A percentile compares a stretch with the other conserved stretches of the same genome.
These are phyloP conservation scores for Sclerotinia spermophila DNA, from an alignment of 2,329 filamentous ascomycete genomes.

Conservation along the genomic window DNA sequence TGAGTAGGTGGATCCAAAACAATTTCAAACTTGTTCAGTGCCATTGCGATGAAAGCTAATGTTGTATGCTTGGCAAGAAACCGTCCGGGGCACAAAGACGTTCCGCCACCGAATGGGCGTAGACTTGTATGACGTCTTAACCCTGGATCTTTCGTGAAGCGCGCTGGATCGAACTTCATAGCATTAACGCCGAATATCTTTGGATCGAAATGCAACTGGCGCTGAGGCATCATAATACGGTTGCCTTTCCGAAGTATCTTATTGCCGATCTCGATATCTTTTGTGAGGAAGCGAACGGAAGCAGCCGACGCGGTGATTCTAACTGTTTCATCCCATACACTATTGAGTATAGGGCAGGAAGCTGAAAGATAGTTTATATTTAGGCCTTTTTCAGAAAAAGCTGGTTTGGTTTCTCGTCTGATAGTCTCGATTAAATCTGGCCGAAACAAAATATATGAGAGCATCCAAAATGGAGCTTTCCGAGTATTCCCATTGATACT, in stretches of 20 bases:
- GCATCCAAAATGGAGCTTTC: conserved; percentile 19
- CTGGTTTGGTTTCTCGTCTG: conserved; percentile 1
- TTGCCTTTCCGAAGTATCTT: conserved; percentile 15
- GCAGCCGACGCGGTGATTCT: neutral
- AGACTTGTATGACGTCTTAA: neutral
- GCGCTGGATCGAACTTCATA: neutral
- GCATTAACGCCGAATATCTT: neutral
- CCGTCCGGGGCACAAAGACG: conserved; percentile 15
- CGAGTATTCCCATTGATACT: conserved; percentile 14
- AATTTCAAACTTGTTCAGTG: conserved; percentile 12
- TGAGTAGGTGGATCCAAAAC: neutral
- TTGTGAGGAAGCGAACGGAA: conserved; percentile 12
- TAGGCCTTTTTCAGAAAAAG: neutral
- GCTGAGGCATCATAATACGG: conserved; percentile 11
- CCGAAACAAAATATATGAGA: conserved; percentile 10
- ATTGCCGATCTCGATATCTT: conserved; percentile 1
- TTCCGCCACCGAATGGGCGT: conserved; percentile 19
- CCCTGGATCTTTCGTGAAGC: conserved; percentile 6
- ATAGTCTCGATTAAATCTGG: neutral
- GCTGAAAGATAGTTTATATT: neutral
- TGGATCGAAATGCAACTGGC: conserved; percentile 14
- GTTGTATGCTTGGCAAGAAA: conserved; percentile 12
- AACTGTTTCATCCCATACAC: conserved; percentile 13
- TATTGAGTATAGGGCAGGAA: neutral
- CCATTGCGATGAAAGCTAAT: neutral